phyloP scores from a whole-genome alignment of 495 filamentous ascomycete genomes.

The Amphirosellinia nigrospora region DNA sequence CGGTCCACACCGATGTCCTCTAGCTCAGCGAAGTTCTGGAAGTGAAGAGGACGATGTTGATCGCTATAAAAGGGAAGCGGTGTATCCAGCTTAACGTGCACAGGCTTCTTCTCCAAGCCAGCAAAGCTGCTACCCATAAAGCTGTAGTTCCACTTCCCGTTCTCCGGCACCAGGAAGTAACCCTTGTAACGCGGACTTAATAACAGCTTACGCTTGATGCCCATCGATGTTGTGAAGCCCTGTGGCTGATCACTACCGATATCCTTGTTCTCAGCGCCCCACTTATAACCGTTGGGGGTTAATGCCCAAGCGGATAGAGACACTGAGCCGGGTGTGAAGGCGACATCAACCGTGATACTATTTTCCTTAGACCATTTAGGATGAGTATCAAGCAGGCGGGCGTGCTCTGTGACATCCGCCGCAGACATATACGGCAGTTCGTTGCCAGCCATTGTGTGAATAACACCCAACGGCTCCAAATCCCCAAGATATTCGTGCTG shows the following conservation, averaged over 20 bases:
- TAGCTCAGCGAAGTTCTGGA: constrained; percentile 89
- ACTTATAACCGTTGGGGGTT: constrained; percentile 91
- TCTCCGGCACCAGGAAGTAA: constrained; percentile 94
- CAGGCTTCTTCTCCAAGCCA: constrained; percentile 83
- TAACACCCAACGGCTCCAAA: constrained; percentile 91
- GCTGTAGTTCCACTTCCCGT: constrained; percentile 94
- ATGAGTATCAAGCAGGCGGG: constrained; percentile 84
- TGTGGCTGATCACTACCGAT: constrained; percentile 87
- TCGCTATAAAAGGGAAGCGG: constrained; percentile 91
- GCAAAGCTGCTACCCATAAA: constrained; percentile 94
- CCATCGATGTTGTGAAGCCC: constrained; percentile 91
- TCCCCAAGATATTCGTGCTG: constrained; percentile 89
- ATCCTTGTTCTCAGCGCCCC: constrained; percentile 97
- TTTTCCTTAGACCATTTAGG: constrained; percentile 86
- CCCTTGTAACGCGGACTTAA: constrained; percentile 91
- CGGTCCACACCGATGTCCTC: constrained; percentile 91
- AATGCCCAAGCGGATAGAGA: constrained; percentile 92
- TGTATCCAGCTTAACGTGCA: constrained; percentile 92
- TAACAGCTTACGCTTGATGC: constrained; percentile 92
- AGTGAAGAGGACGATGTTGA: constrained; percentile 91
- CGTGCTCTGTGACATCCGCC: constrained; percentile 90
- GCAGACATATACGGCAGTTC: constrained; percentile 97
- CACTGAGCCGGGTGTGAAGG: constrained; percentile 98
- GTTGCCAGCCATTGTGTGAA: constrained; percentile 94
- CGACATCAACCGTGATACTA: constrained; percentile 93